Evolutionary conservation across 305 asterid genomes (phyloP).

Genomic region (Ajuga reptans): DNA sequence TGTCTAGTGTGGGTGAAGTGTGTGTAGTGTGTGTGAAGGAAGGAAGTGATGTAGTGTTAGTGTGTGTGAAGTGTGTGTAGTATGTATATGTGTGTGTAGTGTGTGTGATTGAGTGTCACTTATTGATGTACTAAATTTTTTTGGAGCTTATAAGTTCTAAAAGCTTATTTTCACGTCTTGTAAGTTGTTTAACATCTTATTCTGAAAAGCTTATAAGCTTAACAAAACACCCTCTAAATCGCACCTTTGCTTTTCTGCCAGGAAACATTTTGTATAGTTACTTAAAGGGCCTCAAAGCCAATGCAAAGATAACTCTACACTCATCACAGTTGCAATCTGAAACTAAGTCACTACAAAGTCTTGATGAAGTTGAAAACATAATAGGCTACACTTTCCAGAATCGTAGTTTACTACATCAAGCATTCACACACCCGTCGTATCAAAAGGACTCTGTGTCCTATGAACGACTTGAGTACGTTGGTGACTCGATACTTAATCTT

Average conservation of each 20-base stretch:
- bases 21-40: too few species aligned
- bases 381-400: constrained; percentile 56
- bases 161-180: too few species aligned
- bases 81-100: too few species aligned
- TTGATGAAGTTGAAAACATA: constrained; percentile 56
- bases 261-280: constrained; percentile 44
- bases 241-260: constrained; percentile 25
- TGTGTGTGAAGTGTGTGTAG: too few species aligned
- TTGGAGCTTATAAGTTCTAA: too few species aligned
- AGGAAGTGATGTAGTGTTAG: too few species aligned
- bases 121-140: too few species aligned
- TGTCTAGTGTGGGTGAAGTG: too few species aligned
- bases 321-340: constrained; percentile 23
- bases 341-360: constrained; percentile 24
- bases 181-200: too few species aligned
- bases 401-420: constrained; percentile 45
- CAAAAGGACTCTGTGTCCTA: constrained; percentile 40
- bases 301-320: constrained; percentile 18
- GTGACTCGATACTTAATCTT: constrained; percentile 69
- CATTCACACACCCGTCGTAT: constrained; percentile 64
- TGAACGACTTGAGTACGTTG: constrained; percentile 73
- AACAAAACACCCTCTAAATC: background rate
- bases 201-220: too few species aligned
- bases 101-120: too few species aligned
- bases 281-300: constrained; percentile 28